A percentile compares a stretch with the other conserved stretches of the same genome.
Evolutionary conservation across 768 basidiomycete species (phyloP).

Genomic region (Amanita rubescens): DNA sequence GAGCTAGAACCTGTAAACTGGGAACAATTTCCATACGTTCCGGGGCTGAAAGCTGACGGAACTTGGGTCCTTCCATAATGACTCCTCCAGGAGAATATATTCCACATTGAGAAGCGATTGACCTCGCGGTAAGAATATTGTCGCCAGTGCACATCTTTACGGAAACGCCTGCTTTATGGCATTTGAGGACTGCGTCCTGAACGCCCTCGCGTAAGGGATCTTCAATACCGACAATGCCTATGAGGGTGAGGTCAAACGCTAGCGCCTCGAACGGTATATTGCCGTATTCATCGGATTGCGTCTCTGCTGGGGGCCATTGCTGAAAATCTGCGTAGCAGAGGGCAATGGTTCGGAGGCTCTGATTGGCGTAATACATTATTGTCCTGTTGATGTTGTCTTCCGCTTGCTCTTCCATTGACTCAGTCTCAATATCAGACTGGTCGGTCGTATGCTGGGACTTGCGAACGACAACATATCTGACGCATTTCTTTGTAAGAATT

Average conservation of each 20-base stretch:
- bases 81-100: slow-evolving; percentile 92
- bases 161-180: slow-evolving; percentile 80
- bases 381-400: slow-evolving; percentile 84
- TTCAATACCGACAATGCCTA: slow-evolving; percentile 91
- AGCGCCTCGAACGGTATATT: slow-evolving; percentile 67
- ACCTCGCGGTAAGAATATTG: slow-evolving; percentile 92
- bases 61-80: slow-evolving; percentile 96
- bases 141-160: slow-evolving; percentile 99
- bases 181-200: slow-evolving; percentile 79
- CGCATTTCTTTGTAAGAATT: slow-evolving; percentile 77
- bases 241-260: slow-evolving; percentile 68
- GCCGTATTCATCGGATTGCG: slow-evolving; percentile 31
- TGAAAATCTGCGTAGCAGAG: slow-evolving; percentile 87
- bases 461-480: slow-evolving; percentile 62
- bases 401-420: slow-evolving; percentile 55
- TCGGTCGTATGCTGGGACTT: slow-evolving; percentile 7
- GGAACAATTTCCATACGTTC: slow-evolving; percentile 84
- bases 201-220: slow-evolving; percentile 93
- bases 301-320: slow-evolving; percentile 70
- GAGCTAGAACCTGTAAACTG: slow-evolving; percentile 90
- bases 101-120: slow-evolving; percentile 93
- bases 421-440: slow-evolving; percentile 40
- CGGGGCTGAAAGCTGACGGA: slow-evolving; percentile 63
- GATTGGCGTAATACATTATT: slow-evolving; percentile 97
- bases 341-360: slow-evolving; percentile 90